phyloP scores from a whole-genome alignment of 2,329 filamentous ascomycete species.

The Phaeoacremonium minimum region DNA sequence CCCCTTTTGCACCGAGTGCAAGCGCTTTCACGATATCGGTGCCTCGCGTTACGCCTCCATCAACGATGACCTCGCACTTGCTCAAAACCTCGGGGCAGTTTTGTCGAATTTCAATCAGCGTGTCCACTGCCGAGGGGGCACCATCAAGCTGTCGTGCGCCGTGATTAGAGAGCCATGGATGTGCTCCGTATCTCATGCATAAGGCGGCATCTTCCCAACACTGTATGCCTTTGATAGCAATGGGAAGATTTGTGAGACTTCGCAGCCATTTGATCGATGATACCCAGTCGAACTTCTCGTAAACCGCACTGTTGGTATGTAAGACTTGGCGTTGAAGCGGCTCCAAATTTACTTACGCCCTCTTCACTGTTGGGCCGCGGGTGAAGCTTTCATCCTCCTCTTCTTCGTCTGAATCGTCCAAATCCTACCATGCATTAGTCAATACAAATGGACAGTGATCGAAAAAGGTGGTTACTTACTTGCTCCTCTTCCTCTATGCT shows the following conservation, averaged over 20 bases:
- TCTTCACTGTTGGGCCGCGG: no score
- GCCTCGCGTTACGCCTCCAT: constrained; percentile 31
- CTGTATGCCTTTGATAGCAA: constrained; percentile 6
- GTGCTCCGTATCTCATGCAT: constrained; percentile 1
- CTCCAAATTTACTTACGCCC: no score
- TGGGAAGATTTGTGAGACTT: constrained; percentile 3
- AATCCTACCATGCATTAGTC: no score
- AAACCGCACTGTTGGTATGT: no score
- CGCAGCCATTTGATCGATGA: constrained; percentile 3
- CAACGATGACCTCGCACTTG: constrained; percentile 11
- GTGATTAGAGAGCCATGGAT: constrained; percentile 31
- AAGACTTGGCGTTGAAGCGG: no score
- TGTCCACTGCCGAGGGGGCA: constrained; percentile 25
- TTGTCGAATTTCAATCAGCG: constrained; percentile 19
- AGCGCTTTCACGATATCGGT: constrained; percentile 34
- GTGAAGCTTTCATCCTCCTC: no score
- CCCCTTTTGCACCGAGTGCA: constrained; percentile 29
- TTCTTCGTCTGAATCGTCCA: no score
- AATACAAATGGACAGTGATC: no score
- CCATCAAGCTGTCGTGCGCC: constrained; percentile 34
- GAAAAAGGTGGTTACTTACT: no score
- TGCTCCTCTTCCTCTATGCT: no score
- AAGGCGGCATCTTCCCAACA: constrained; percentile 4
- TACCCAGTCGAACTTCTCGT: constrained; percentile 3
- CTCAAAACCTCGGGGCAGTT: constrained; percentile 9